These are phyloP conservation scores for Wickerhamomyces bovis DNA, from an alignment of 805 yeast species.

Conservation along the genomic window DNA sequence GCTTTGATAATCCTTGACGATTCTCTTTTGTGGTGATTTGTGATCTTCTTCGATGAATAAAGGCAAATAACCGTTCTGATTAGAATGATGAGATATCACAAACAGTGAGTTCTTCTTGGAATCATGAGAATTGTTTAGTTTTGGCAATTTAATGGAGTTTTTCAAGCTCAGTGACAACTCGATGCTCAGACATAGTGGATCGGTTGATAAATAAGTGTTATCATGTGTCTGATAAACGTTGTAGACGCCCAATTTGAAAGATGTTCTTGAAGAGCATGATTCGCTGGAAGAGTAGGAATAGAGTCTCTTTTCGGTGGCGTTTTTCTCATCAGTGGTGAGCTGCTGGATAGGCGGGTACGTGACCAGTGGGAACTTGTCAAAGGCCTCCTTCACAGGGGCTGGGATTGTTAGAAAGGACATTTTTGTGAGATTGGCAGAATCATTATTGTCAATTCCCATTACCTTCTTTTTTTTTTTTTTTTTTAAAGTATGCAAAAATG, in stretches of 20 bases:
- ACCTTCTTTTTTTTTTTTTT: no score
- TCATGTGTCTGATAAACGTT: conserved; percentile 32
- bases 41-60: conserved; percentile 46
- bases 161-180: conserved; percentile 42
- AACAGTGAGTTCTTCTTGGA: conserved; percentile 30
- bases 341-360: conserved; percentile 33
- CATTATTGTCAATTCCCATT: no score
- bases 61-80: conserved; percentile 47
- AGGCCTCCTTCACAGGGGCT: conserved; percentile 34
- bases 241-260: conserved; percentile 51
- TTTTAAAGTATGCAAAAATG: no score
- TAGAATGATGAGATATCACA: conserved; percentile 42
- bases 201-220: conserved; percentile 39
- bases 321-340: conserved; percentile 23
- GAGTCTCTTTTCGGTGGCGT: conserved; percentile 20
- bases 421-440: no score
- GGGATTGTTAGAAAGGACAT: conserved; percentile 28
- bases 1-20: conserved; percentile 30
- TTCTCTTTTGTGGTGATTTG: conserved; percentile 26
- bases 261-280: conserved; percentile 12
- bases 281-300: conserved; percentile 17
- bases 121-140: conserved; percentile 10
- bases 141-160: conserved; percentile 39
- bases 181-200: conserved; percentile 49
- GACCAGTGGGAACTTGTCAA: conserved; percentile 46